Percentiles rank a stretch among this genome's conserved stretches.
Conservation (phyloP, 2,329 filamentous ascomycete species). For the Paracoccidioides lutzii region DNA sequence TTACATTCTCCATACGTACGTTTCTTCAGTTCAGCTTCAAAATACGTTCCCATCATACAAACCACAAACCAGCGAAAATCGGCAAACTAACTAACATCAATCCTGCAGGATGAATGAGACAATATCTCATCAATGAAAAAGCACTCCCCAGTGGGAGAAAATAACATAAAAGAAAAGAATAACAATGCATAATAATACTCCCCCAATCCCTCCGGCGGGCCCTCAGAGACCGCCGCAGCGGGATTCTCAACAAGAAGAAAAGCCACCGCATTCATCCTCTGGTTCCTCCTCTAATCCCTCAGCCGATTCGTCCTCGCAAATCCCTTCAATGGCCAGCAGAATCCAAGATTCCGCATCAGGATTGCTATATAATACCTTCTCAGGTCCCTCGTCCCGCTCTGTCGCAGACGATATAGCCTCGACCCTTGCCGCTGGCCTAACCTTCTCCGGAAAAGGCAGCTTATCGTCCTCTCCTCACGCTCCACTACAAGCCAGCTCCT, state of each 20-base stretch:
- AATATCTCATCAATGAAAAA: background rate
- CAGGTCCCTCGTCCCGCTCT: conserved; percentile 3
- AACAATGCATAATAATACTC: background rate
- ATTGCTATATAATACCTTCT: conserved; percentile 8
- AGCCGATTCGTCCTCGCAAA: background rate
- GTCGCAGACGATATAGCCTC: conserved; percentile 5
- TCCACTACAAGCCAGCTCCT: background rate
- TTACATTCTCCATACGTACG: too few relatives aligned
- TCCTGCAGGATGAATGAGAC: too few relatives aligned
- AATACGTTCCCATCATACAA: too few relatives aligned
- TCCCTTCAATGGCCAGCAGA: conserved; percentile 7
- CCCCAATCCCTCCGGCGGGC: background rate
- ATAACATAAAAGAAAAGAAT: background rate
- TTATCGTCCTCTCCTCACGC: background rate
- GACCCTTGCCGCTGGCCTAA: conserved; percentile 2
- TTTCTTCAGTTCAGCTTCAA: too few relatives aligned
- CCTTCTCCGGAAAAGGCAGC: background rate
- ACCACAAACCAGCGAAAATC: too few relatives aligned
- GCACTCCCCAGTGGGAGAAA: background rate
- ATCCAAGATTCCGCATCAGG: conserved; percentile 12
- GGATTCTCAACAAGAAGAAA: background rate
- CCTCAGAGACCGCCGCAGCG: background rate
- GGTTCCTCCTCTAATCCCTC: background rate
- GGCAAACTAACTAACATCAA: background rate
- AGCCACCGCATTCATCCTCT: background rate